Evolutionary conservation across 2,329 filamentous ascomycete species (phyloP), one percentile per base, ranked within the genome.

Genomic region (Fusarium sp.): DNA sequence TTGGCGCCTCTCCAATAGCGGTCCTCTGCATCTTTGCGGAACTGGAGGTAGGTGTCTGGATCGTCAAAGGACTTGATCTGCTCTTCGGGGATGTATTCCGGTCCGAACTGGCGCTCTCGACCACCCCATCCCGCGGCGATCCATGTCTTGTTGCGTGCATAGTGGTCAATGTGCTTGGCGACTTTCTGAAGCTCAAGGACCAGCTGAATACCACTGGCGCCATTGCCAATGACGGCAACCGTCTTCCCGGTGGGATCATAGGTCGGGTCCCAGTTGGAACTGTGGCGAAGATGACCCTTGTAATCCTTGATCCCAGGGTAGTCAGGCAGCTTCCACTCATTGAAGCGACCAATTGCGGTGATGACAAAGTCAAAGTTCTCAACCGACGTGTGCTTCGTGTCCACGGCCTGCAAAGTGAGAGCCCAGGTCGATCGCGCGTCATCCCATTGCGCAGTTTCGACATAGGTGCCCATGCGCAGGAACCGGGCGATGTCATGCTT

Each of bases 401-500:
- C 37, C 7, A 39, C 37, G 2, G 18, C 37, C 37, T 39, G 37
- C 4, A 39, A n/a, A 39, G 37, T 39, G 16, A 39, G 37, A 39
- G 90, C 84, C 64, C 86, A 85, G 1, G 90, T 81, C 4, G 16
- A 39, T 16, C 9, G 16, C 37, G 16, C 8, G 37, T 39, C 37
- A n/a, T 39, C 37, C 37, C 37, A 39, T 39, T 39, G 37, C 4
- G 37, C 7, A n/a, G 18, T 39, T 16, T 39, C 37, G 16, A 39
- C 16, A 3, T 37, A 43, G 27, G 18, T 65, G 62, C 39, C 62
- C 52, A 18, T 41, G 33, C 14, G 39, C 33, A 9, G 62, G 64
- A 88, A 86, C 33, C 87, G 83, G 78, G 92, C 91, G 4, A 93
- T 88, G 65, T 90, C 85, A 78, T 93, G 88, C 75, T 93, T 92